Base-by-base conservation (phyloP, 2,329 filamentous ascomycete genomes). In the Penicillium occitanis region DNA sequence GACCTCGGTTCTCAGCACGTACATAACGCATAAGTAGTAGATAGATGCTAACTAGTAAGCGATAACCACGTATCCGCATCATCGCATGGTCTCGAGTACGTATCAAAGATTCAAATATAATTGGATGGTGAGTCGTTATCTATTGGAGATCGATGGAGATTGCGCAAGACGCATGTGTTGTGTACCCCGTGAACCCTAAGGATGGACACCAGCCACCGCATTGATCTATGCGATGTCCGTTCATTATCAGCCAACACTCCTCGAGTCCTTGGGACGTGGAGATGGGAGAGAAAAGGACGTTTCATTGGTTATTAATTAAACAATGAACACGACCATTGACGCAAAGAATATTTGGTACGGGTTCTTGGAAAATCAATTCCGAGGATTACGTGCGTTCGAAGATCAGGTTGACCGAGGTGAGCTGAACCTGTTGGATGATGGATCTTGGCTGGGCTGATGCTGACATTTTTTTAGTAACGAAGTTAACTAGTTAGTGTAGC, bases 171-270 rank as follows among this genome's bases (percentile, higher is more conserved):
- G 25, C 48, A 14, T 17, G 48, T 19, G 19, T 22, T 25, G 19
- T 28, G 17, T 22, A 57, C 53, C 7, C 6, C 33, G 22, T 51
- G 25, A 51, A 28, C 25, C 22, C 48, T 50, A 50, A 10, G 48
- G 46, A 30, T 51, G 48, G 48, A 51, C 48, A 57, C 30, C 53
- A 57, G 53, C 53, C 53, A 57, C 53, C 53, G 53, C 53, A 57
- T 40, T 57, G 53, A 57, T 57, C 53, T 22, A 5, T 30, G 33
- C 28, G 17, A 11, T n/a, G 17, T 53, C 14, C 14, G 50, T 53
- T 53, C 25, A 30, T 53, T 17, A 44, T 44, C 42, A 7, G 42
- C 42, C 42, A 44, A 44, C 42, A n/a, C 42, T 44, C 42, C 42
- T 44, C 17, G 17, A 7, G 17, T 7, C 17, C 13, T 33, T 3